Base-by-base conservation (phyloP, 1,139 yeast genomes). In the Zhuliangozyma parablackwelliae region DNA sequence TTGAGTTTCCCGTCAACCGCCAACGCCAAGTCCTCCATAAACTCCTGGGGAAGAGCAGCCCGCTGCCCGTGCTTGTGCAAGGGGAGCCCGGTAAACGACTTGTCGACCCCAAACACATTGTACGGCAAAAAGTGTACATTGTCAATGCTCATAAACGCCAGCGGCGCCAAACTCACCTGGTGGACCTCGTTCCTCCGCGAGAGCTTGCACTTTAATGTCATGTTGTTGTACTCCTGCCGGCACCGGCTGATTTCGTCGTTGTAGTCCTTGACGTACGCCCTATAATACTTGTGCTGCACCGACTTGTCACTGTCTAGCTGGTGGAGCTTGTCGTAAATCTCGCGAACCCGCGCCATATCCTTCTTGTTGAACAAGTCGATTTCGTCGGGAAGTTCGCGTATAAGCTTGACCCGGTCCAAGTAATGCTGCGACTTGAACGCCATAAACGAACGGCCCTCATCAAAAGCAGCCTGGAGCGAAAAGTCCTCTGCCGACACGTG, bases 71-170 rank as follows among this genome's bases (percentile, higher is more conserved):
- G 47, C 6, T 48, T 47, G 31, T 63, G 50, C 33, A 70, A 48
- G 1, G 75, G 76, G 28, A 68, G 51, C 5, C 76, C 76, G 30
- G 64, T 54, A 16, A 69, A 46, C 28, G 66, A 57, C 34, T 65
- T 53, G 50, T 70, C 76, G 46, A 68, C 68, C 3, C 76, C 76
- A 7, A 67, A 54, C 6, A 69, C 73, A 47, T 69, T 69, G 46
- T 69, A 69, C 5, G 69, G 66, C 36, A 59, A 48, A 21, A 58
- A 57, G 33, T 59, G 59, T 27, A 65, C 45, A 40, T 63, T 61
- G 35, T 26, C 12, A 8, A n/a, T 9, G 11, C 7, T 6, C 12
- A 26, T 10, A n/a, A 26, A 26, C 10, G 28, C 10, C 12, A 10
- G 12, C 7, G 28, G 11, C n/a, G n/a, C 7, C n/a, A 38, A 63